Evolutionary conservation across 2,329 filamentous ascomycete species (phyloP), one percentile per base, ranked within the genome.

Genomic region (Zymoseptoria passerinii): DNA sequence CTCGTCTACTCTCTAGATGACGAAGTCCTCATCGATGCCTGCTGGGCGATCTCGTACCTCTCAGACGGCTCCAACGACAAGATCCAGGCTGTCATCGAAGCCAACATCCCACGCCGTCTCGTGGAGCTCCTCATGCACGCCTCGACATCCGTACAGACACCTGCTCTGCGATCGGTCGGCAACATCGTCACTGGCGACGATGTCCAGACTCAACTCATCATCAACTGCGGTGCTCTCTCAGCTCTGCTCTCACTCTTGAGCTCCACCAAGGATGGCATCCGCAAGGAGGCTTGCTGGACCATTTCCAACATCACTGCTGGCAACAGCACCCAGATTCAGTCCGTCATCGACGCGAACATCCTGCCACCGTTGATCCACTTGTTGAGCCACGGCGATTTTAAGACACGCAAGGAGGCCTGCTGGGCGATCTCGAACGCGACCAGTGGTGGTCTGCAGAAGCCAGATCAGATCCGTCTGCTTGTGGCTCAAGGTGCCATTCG

Each of bases 391-490:
- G 94, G 94, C 63, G 94, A 99, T 75, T 88, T 99, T 74, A 99
- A 99, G 87, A 99, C 94, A 53, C 88, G 94, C 63, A 99, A 99
- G 80, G 94, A 99, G 77, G 94, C 94, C 62, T 99, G 94, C 81
- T 99, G 94, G 94, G 94, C 94, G 53, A 99, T 99, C 70, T 97
- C 92, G 72, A 99, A 99, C 72, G 94, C 94, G 53, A 99, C 94
- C 7, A 96, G 91, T 13, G 94, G 94, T 68, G 94, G 94, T 72
- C 86, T 99, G 29, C 94, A 99, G 78, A 99, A 97, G 83, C 94
- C 94, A 1, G 94, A 97, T 60, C 94, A 99, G 80, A 99, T 99
- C 69, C 87, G 94, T 67, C 97, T 96, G 75, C 83, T 99, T 50
- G 94, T 99, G 29, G 78, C 85, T 40, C 89, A 94, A 77, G 94